Base-by-base conservation (phyloP, 164 flowering plant species). In the Berberis thunbergii region DNA sequence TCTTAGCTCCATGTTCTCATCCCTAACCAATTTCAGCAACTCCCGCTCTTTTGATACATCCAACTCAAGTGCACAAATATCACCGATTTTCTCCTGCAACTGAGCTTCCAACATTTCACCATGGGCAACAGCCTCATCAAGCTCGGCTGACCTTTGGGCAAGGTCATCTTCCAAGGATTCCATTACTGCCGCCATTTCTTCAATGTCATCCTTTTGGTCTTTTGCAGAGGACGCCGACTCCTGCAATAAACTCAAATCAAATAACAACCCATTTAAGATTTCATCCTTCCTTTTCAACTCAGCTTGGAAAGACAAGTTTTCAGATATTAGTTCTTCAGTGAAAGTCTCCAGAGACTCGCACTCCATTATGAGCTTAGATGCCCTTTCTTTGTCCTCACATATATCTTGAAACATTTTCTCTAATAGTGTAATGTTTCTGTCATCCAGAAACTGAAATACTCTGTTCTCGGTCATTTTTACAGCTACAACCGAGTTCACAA, bases 201-300 rank as follows among this genome's bases (percentile, higher is more conserved):
- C 82, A 57, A 80, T 66, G 66, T 86, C 87, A 73, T 89, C 91
- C 69, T 84, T 81, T 67, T 80, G 81, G 65, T 88, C 91, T 74
- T 80, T 84, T 9, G 66, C 77, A 56, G 73, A 78, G 12, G 96
- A 84, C 41, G 96, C 80, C 52, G 96, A 80, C 70, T 91, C 99
- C 72, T 94, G 97, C 76, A 94, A 75, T 71, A 87, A 69, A 48
- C 86, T 85, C 65, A 94, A 70, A 73, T 94, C 99, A 85, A 87
- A 90, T 61, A 63, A 67, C 63, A 90, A 64, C 48, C 96, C 99
- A 65, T 84, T 71, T 58, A 86, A 49, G 55, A 91, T 70, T 4
- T 85, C 93, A 65, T 89, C 96, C 76, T 91, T 94, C 74, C 95
- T 78, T 2, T 53, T 60, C 68, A 87, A 67, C 79, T 95, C 99